Percentiles rank a stretch among this genome's conserved stretches.
Evolutionary conservation across 1,284 basidiomycete genomes (phyloP).

Genomic region (Kalmanozyma brasiliensis): DNA sequence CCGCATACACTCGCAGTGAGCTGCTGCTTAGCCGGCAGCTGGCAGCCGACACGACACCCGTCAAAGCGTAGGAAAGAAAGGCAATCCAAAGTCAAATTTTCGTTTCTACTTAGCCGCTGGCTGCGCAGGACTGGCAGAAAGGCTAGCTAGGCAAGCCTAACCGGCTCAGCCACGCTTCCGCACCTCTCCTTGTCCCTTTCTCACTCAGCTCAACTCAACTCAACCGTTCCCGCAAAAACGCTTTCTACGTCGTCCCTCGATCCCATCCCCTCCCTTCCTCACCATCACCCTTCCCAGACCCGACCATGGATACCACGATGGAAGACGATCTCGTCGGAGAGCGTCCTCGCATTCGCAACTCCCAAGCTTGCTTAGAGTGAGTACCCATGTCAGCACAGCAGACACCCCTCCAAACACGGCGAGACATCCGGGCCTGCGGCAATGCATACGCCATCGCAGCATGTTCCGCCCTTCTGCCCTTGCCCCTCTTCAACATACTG

Average conservation of each 20-base stretch:
- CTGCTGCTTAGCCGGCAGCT: too few species aligned
- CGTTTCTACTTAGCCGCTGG: too few species aligned
- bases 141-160: too few species aligned
- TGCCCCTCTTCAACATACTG: constrained; percentile 5
- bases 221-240: constrained; percentile 2
- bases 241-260: constrained; percentile 2
- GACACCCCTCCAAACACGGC: neutral
- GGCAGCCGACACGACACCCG: too few species aligned
- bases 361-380: constrained; percentile 48
- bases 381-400: constrained; percentile 12
- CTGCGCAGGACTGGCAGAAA: too few species aligned
- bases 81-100: too few species aligned
- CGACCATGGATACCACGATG: constrained; percentile 38
- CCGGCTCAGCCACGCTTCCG: too few species aligned
- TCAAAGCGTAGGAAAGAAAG: too few species aligned
- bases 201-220: neutral
- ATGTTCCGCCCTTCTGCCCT: constrained; percentile 7
- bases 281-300: too few species aligned
- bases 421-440: constrained; percentile 20
- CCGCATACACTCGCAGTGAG: too few species aligned
- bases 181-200: neutral
- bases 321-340: constrained; percentile 34
- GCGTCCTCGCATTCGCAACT: constrained; percentile 40
- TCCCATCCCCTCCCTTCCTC: neutral
- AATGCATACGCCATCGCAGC: constrained; percentile 33